A percentile compares a stretch with the other conserved stretches of the same genome.
Evolutionary conservation across 441 rosid genomes (phyloP).

Genomic region (Syzygium syzygioides): DNA sequence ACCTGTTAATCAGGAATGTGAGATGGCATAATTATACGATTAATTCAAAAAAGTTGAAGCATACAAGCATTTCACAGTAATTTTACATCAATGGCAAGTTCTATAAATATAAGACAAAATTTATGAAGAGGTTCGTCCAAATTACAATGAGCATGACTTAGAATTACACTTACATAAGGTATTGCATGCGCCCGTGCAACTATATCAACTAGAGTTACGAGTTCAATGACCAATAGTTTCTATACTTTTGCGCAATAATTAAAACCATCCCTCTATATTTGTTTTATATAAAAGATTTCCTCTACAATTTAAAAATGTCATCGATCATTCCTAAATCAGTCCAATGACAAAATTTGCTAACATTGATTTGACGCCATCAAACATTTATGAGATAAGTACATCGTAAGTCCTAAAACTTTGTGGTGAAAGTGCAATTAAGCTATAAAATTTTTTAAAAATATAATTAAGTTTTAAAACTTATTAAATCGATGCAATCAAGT

Average conservation of each 20-base stretch:
- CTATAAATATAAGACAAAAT: background rate
- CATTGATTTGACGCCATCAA: background rate
- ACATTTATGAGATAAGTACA: background rate
- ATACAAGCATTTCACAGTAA: background rate
- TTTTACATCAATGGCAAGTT: background rate
- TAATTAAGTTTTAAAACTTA: too few species aligned
- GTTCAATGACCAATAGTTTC: background rate
- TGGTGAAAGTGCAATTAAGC: too few species aligned
- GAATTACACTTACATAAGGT: background rate
- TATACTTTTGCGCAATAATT: background rate
- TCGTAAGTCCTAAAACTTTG: too few species aligned
- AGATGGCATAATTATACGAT: background rate
- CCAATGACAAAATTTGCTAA: background rate
- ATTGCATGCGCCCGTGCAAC: background rate
- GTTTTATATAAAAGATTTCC: background rate
- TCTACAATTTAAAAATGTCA: background rate
- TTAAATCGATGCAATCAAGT: too few species aligned
- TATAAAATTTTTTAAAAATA: too few species aligned
- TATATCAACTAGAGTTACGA: background rate
- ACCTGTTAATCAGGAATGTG: background rate
- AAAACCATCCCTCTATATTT: background rate
- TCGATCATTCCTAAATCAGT: background rate
- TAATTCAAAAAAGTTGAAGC: background rate
- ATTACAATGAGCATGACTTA: background rate
- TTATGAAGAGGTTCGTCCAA: background rate